These are phyloP conservation scores for Tephrocybe sp. DNA, from an alignment of 768 basidiomycete species.

Conservation along the genomic window DNA sequence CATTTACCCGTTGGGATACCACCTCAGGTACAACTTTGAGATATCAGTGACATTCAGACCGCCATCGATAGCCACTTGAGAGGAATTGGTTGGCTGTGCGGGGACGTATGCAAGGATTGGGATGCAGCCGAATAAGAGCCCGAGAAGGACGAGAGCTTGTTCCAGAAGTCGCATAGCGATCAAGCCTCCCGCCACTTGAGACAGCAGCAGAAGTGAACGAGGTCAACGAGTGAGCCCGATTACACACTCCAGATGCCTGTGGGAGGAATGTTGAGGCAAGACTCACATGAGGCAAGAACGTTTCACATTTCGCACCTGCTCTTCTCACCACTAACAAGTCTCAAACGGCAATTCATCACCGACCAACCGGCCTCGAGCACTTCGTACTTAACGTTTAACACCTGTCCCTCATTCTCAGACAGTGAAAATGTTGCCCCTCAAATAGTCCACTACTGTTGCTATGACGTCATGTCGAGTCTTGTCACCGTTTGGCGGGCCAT, in stretches of 20 bases:
- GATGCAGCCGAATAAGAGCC: constrained; percentile 15
- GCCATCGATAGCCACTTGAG: constrained; percentile 39
- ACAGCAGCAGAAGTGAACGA: background rate
- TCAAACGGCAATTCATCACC: constrained; percentile 3
- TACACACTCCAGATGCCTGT: background rate
- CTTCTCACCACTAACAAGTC: background rate
- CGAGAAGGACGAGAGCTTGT: constrained; percentile 11
- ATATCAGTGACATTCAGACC: constrained; percentile 54
- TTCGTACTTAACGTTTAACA: too few relatives aligned
- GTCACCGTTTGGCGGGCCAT: too few relatives aligned
- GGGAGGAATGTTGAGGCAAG: constrained; percentile 1
- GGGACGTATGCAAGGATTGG: constrained; percentile 59
- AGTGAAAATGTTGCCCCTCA: too few relatives aligned
- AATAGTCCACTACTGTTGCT: too few relatives aligned
- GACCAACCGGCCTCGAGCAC: background rate
- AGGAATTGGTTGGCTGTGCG: constrained; percentile 69
- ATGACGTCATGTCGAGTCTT: too few relatives aligned
- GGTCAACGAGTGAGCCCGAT: background rate
- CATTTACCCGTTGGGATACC: constrained; percentile 54
- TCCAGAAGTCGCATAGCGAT: background rate
- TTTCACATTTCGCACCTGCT: constrained; percentile 10
- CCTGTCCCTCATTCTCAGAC: too few relatives aligned
- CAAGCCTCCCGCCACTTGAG: constrained; percentile 5
- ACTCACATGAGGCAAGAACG: constrained; percentile 15
- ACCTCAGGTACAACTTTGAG: constrained; percentile 59